Evolutionary conservation across 331 rosid genomes (phyloP).

Genomic region (Acacia pycnantha): DNA sequence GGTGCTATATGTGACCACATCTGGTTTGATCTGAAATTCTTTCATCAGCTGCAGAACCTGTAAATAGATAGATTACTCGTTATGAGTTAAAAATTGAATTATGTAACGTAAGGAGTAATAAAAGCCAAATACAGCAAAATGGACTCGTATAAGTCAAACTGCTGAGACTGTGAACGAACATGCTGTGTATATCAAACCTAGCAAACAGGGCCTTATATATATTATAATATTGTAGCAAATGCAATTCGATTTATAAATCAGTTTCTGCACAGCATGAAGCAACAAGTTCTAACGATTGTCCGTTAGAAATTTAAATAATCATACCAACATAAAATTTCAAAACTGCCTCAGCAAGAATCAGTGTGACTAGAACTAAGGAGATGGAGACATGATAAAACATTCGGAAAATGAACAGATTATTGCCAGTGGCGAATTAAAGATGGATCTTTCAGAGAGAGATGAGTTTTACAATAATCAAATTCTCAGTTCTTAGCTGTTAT

Average conservation of each 20-base stretch:
- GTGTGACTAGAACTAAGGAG: background rate
- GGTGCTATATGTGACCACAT: slow-evolving; percentile 67
- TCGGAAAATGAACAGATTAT: background rate
- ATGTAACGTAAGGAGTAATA: background rate
- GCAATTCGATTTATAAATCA: background rate
- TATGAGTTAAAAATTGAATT: background rate
- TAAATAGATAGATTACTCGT: slow-evolving; percentile 26
- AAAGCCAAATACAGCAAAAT: background rate
- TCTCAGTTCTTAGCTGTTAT: background rate
- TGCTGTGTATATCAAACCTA: background rate
- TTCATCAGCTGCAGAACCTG: slow-evolving; percentile 71
- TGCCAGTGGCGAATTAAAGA: background rate
- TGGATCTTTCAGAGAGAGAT: background rate
- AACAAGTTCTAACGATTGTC: background rate
- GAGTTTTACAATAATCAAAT: slow-evolving; percentile 3
- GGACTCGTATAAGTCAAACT: background rate
- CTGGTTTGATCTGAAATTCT: slow-evolving; percentile 62
- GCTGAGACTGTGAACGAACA: background rate
- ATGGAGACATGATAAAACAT: background rate
- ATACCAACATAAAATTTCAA: slow-evolving; percentile 1
- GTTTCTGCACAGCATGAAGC: background rate
- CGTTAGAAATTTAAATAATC: background rate
- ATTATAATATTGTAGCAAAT: too few relatives aligned
- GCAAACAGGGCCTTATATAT: background rate
- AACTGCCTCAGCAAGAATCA: slow-evolving; percentile 6